These are phyloP conservation scores for Phytophthora crassamura DNA, from an alignment of 352 stramenopile genomes.

Conservation along the genomic window DNA sequence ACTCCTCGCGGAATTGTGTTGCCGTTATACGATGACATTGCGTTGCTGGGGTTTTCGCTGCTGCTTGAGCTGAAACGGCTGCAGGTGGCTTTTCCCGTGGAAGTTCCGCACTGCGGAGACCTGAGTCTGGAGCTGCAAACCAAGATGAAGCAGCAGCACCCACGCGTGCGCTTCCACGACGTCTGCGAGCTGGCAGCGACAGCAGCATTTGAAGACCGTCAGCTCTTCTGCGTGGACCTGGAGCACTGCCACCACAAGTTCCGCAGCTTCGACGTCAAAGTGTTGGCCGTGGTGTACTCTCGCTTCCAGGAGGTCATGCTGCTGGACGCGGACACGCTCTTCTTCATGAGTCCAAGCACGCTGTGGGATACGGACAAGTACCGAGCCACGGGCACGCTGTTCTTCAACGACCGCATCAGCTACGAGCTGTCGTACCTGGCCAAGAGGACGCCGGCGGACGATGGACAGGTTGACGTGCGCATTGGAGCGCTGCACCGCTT, in stretches of 20 bases:
- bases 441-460: conserved; percentile 6
- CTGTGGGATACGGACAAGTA: conserved; percentile 46
- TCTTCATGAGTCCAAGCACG: conserved; percentile 48
- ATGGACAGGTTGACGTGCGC: conserved; percentile 1
- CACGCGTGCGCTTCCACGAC: conserved; percentile 51
- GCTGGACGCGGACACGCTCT: conserved; percentile 59
- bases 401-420: conserved; percentile 68
- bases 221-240: conserved; percentile 53
- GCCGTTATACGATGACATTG: conserved; percentile 62
- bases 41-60: conserved; percentile 60
- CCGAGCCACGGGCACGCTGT: conserved; percentile 51
- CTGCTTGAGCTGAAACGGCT: conserved; percentile 58
- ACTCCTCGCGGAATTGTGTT: conserved; percentile 51
- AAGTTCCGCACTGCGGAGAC: conserved; percentile 70
- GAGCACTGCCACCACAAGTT: conserved; percentile 54
- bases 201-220: conserved; percentile 10
- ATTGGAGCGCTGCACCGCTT: conserved; percentile 45
- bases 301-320: conserved; percentile 58
- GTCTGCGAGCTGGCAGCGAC: conserved; percentile 50
- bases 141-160: conserved; percentile 29
- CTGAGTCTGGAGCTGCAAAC: conserved; percentile 38
- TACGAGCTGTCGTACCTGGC: conserved; percentile 43
- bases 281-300: conserved; percentile 50
- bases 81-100: conserved; percentile 53
- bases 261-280: conserved; percentile 63